These are phyloP conservation scores for Moesziomyces sp. DNA, from an alignment of 1,284 basidiomycete species.

Conservation along the genomic window DNA sequence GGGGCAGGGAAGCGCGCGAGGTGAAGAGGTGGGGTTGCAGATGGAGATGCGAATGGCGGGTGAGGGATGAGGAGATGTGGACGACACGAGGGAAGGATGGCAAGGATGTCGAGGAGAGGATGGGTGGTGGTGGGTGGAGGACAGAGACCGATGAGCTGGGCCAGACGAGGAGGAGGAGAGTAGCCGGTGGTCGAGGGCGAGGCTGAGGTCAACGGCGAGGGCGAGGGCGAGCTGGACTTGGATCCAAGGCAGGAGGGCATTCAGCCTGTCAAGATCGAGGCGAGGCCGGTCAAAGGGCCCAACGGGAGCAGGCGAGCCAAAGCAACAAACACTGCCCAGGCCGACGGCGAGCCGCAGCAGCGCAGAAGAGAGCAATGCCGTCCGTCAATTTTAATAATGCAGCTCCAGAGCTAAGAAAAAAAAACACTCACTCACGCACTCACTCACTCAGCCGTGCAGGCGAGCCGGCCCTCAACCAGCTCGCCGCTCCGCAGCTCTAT, in stretches of 20 bases:
- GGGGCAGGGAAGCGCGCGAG: too few relatives aligned
- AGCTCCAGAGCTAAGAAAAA: not conserved
- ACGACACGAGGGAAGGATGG: not conserved
- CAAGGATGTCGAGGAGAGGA: constrained; percentile 2
- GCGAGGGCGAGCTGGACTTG: not conserved
- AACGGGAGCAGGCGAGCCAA: constrained; percentile 6
- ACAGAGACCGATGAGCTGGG: not conserved
- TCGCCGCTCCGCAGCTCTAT: not conserved
- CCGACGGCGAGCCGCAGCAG: too few relatives aligned
- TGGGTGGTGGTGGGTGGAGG: constrained; percentile 9
- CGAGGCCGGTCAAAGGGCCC: constrained; percentile 6
- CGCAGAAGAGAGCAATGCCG: too few relatives aligned
- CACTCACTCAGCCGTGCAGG: not conserved
- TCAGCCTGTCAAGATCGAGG: not conserved
- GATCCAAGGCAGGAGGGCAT: not conserved
- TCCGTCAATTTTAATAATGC: too few relatives aligned
- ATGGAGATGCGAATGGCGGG: not conserved
- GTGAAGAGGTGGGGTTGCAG: not conserved
- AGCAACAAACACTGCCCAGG: too few relatives aligned
- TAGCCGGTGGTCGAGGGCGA: not conserved
- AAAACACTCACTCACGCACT: not conserved
- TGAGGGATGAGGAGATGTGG: constrained; percentile 1
- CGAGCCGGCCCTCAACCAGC: not conserved
- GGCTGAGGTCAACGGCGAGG: too few relatives aligned
- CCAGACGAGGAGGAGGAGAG: not conserved